Evolutionary conservation across 169 alveolate species (phyloP).

Genomic region (Cytauxzoon felis): DNA sequence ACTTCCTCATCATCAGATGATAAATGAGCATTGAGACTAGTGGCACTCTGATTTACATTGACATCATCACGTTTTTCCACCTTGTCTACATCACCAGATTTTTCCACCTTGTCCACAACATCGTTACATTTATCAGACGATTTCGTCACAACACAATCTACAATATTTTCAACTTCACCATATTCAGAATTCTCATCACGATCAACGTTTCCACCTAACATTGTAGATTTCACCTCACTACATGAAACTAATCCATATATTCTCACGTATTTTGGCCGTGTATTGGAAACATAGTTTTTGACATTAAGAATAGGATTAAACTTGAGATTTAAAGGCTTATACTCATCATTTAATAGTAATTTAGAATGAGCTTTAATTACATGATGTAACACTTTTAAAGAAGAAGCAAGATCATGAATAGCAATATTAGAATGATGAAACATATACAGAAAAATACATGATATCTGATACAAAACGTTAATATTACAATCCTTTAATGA

Average conservation of each 20-base stretch:
- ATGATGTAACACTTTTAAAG: conserved; percentile 4
- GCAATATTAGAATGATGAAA: neutral
- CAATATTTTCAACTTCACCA: too few relatives aligned
- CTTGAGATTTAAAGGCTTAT: neutral
- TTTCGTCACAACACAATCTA: too few relatives aligned
- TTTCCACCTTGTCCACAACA: too few relatives aligned
- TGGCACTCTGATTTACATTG: neutral
- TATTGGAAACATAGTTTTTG: neutral
- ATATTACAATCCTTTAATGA: conserved; percentile 11
- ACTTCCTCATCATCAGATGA: neutral
- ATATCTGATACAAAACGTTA: conserved; percentile 12
- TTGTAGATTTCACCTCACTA: too few relatives aligned
- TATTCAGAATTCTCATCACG: too few relatives aligned
- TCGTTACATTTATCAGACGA: too few relatives aligned
- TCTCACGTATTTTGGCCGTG: neutral
- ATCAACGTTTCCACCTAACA: too few relatives aligned
- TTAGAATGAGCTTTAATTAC: conserved; percentile 47
- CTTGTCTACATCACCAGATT: too few relatives aligned
- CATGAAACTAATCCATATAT: too few relatives aligned
- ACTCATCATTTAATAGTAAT: neutral
- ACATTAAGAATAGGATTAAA: neutral
- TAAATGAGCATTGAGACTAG: neutral
- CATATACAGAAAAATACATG: conserved; percentile 23
- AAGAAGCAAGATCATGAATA: neutral
- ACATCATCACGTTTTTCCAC: neutral